Evolutionary conservation across 1,284 basidiomycete species (phyloP).

Genomic region (Acaromyces ingoldii): DNA sequence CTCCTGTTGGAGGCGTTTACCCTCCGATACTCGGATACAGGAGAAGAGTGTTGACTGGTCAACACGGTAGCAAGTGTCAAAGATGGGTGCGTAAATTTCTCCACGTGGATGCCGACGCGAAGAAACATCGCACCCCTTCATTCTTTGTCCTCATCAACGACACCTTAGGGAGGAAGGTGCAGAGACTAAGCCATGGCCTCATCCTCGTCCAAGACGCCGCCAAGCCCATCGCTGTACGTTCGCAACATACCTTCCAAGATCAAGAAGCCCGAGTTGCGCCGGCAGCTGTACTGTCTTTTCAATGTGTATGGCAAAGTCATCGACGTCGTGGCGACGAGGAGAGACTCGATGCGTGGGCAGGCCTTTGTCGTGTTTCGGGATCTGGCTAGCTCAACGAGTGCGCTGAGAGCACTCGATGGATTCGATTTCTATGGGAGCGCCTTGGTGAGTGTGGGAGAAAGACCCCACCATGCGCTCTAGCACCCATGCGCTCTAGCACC

Average conservation of each 20-base stretch:
- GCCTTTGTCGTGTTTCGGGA: conserved; percentile 94
- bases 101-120: too few species aligned
- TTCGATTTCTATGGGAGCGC: conserved; percentile 89
- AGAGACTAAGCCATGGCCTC: too few species aligned
- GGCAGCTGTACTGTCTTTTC: conserved; percentile 83
- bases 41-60: too few species aligned
- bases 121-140: too few species aligned
- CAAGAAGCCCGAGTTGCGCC: conserved; percentile 82
- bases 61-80: too few species aligned
- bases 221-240: conserved; percentile 84
- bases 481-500: conserved; percentile 64
- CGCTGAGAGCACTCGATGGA: conserved; percentile 81
- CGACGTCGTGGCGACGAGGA: conserved; percentile 90
- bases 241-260: conserved; percentile 91
- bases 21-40: too few species aligned
- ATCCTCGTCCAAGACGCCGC: conserved; percentile 53
- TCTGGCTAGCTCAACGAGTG: conserved; percentile 78
- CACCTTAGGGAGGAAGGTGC: too few species aligned
- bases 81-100: too few species aligned
- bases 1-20: too few species aligned
- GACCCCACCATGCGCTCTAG: neutral
- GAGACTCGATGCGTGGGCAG: conserved; percentile 80
- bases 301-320: conserved; percentile 86
- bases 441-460: conserved; percentile 61
- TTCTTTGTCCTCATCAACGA: too few species aligned